Base-by-base conservation (phyloP, 768 basidiomycete species). In the Panaeolus papilionaceus region DNA sequence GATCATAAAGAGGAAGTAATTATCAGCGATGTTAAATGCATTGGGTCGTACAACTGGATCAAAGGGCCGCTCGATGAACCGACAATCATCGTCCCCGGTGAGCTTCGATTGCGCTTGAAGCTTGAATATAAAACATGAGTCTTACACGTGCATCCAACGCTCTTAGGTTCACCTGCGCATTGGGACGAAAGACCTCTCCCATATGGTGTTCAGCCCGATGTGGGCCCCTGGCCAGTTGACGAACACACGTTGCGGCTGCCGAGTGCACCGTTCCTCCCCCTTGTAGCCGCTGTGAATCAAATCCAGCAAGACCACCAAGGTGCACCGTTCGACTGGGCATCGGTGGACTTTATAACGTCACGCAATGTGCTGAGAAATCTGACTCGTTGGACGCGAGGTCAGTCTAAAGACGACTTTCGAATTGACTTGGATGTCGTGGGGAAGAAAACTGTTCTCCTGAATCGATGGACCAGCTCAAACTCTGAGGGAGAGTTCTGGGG, bases 401-500 rank as follows among this genome's bases (percentile, higher is more conserved):
- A 74, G 28, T 47, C 39, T 10, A 63, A 64, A 23, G 72, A 71
- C n/a, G 80, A 83, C 62, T 92, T 91, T 69, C 78, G 91, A 23
- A 89, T 92, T 69, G 89, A 92, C 64, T 69, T 86, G 3, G 85
- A 92, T 71, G 76, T 90, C 12, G 81, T 79, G 0, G 88, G 89
- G 0, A 70, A 73, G 39, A 77, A 75, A 58, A 90, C 91, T 0
- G 78, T 89, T 16, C 70, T 92, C 39, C 75, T 92, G 62, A 85
- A 83, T 63, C 78, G 90, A 2, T 88, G 88, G 83, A 82, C 80
- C 68, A 68, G 72, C 66, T 61, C 72, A 72, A 20, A 67, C 67
- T 65, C 68, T 5, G 65, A 66, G 38, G 37, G 47, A 26, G 79
- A 79, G n/a, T 72, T 75, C 62, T 62, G 68, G 47, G 78, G 79